Conservation (phyloP, 2,329 filamentous ascomycete species). For the Fusarium mundagurra region DNA sequence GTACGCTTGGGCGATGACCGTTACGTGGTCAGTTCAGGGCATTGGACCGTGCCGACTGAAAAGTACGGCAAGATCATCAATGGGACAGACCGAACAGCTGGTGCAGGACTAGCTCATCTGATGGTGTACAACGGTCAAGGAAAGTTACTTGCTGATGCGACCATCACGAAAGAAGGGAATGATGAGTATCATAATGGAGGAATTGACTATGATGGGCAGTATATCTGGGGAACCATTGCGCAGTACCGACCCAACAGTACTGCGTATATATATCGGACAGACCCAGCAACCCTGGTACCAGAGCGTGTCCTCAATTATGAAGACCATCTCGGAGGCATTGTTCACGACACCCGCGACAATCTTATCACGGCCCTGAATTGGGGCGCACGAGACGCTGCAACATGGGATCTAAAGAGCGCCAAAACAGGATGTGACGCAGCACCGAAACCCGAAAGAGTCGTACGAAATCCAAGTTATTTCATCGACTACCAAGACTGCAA, state of each 20-base stretch:
- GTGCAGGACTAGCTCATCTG: conserved; percentile 57
- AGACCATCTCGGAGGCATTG: conserved; percentile 59
- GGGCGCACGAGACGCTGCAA: conserved; percentile 55
- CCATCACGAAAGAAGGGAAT: conserved; percentile 50
- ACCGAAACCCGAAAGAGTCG: conserved; percentile 24
- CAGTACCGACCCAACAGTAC: conserved; percentile 60
- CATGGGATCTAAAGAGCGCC: conserved; percentile 45
- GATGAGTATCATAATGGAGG: conserved; percentile 59
- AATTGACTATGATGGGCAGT: conserved; percentile 58
- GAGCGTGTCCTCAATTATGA: conserved; percentile 48
- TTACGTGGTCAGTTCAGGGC: conserved; percentile 56
- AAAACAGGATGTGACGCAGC: conserved; percentile 30
- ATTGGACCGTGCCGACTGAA: conserved; percentile 53
- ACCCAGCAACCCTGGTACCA: conserved; percentile 50
- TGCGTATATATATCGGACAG: conserved; percentile 52
- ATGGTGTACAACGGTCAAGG: conserved; percentile 57
- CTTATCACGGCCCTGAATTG: conserved; percentile 56
- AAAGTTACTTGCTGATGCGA: conserved; percentile 55
- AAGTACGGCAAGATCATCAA: conserved; percentile 58
- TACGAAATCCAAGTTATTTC: conserved; percentile 55
- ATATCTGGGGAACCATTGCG: conserved; percentile 57
- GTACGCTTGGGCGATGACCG: conserved; percentile 54
- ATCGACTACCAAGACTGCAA: conserved; percentile 64
- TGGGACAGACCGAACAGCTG: conserved; percentile 59
- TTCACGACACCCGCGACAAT: conserved; percentile 51